A percentile compares a stretch with the other conserved stretches of the same genome.
Conservation (phyloP, 2,329 filamentous ascomycete species). For the Talaromyces sp. region DNA sequence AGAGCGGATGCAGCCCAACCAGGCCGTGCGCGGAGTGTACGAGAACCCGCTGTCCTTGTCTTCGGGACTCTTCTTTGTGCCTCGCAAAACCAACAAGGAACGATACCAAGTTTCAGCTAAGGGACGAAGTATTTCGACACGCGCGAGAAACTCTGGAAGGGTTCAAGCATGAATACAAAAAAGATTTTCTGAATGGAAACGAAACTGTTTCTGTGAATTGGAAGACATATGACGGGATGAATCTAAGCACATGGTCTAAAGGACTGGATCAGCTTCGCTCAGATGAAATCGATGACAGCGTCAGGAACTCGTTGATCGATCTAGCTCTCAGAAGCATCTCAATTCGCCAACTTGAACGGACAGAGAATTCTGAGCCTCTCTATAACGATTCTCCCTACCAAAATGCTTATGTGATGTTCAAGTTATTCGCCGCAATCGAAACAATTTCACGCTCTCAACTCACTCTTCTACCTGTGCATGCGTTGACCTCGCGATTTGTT, state of each 20-base stretch:
- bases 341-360: neutral
- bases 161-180: no score
- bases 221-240: neutral
- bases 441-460: slow-evolving; percentile 13
- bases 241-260: neutral
- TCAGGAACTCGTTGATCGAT: neutral
- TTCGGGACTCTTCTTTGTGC: slow-evolving; percentile 18
- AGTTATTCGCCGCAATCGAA: slow-evolving; percentile 15
- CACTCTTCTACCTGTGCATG: slow-evolving; percentile 8
- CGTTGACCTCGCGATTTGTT: slow-evolving; percentile 9
- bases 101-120: neutral
- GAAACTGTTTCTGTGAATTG: neutral
- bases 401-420: slow-evolving; percentile 14
- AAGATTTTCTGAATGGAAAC: no score
- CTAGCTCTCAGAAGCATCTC: neutral
- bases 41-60: slow-evolving; percentile 15
- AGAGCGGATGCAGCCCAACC: slow-evolving; percentile 21
- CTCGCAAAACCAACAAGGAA: slow-evolving; percentile 7
- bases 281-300: neutral
- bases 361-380: neutral
- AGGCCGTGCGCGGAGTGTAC: slow-evolving; percentile 20
- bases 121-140: neutral
- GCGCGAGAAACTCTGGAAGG: neutral
- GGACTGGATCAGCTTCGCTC: neutral
- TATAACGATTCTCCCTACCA: slow-evolving; percentile 8